These are phyloP conservation scores for Verticillium zaregamsianum DNA, from an alignment of 2,329 filamentous ascomycete genomes.

Conservation along the genomic window DNA sequence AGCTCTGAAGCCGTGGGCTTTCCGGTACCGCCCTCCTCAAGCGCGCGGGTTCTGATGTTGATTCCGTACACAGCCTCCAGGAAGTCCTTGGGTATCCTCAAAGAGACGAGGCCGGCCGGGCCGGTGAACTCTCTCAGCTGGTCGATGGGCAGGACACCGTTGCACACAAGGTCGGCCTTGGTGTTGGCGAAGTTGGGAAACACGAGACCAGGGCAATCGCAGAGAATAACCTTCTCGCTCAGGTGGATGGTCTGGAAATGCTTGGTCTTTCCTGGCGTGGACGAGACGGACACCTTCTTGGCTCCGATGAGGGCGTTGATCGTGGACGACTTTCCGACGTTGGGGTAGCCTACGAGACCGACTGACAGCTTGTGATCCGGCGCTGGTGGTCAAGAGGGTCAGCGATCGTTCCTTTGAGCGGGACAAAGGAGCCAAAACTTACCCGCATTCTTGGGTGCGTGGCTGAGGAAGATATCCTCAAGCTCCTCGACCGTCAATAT, in stretches of 20 bases:
- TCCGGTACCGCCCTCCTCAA: conserved; percentile 92
- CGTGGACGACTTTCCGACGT: conserved; percentile 97
- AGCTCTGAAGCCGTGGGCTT: conserved; percentile 80
- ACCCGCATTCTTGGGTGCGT: conserved; percentile 55
- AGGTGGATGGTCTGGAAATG: conserved; percentile 98
- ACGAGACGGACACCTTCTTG: conserved; percentile 97
- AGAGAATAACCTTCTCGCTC: conserved; percentile 82
- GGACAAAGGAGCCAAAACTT: conserved; percentile 21
- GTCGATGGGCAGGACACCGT: conserved; percentile 92
- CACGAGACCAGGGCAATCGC: conserved; percentile 97
- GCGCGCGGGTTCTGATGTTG: conserved; percentile 71
- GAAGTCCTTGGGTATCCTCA: conserved; percentile 81
- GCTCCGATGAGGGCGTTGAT: conserved; percentile 98
- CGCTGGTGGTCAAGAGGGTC: conserved; percentile 23
- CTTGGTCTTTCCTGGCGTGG: conserved; percentile 97
- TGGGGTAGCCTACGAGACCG: conserved; percentile 94
- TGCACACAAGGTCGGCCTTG: conserved; percentile 93
- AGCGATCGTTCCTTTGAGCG: neutral
- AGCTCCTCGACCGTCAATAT: conserved; percentile 93
- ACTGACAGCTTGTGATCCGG: conserved; percentile 71
- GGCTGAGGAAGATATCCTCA: conserved; percentile 79
- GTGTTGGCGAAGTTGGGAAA: conserved; percentile 97
- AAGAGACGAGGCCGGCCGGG: conserved; percentile 75
- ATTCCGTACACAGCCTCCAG: conserved; percentile 93
- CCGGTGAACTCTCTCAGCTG: conserved; percentile 92